A percentile compares a stretch with the other conserved stretches of the same genome.
Conservation (phyloP, 768 basidiomycete species). For the Leucocoprinus sp. region DNA sequence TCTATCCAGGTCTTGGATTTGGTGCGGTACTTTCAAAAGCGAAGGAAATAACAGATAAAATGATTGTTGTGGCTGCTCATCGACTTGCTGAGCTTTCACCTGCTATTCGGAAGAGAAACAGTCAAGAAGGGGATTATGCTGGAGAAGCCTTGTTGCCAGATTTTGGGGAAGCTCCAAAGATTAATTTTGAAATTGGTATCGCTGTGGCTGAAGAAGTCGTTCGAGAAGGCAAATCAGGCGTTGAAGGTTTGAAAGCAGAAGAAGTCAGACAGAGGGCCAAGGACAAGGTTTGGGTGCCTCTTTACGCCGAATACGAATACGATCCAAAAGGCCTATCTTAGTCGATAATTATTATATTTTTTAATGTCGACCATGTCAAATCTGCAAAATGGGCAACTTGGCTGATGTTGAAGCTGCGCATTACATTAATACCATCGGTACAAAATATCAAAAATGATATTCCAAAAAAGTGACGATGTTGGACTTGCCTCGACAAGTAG, state of each 20-base stretch:
- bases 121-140: constrained; percentile 44
- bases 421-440: too few species aligned
- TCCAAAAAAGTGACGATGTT: too few species aligned
- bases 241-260: constrained; percentile 32
- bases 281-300: constrained; percentile 52
- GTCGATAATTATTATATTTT: too few species aligned
- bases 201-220: constrained; percentile 76
- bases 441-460: too few species aligned
- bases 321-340: constrained; percentile 43
- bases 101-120: constrained; percentile 35
- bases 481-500: too few species aligned
- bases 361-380: too few species aligned
- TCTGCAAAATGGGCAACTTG: too few species aligned
- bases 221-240: constrained; percentile 58
- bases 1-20: constrained; percentile 82
- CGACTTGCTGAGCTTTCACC: constrained; percentile 73
- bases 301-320: constrained; percentile 58
- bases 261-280: constrained; percentile 45
- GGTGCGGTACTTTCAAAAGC: constrained; percentile 68
- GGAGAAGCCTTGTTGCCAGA: constrained; percentile 69
- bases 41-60: constrained; percentile 62
- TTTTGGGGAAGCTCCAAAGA: constrained; percentile 60
- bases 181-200: constrained; percentile 76
- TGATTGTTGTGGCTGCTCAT: constrained; percentile 78
- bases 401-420: too few species aligned